A percentile compares a stretch with the other conserved stretches of the same genome.
Evolutionary conservation across 176 grass and related monocot genomes (phyloP).

Genomic region (Melocanna baccifera): DNA sequence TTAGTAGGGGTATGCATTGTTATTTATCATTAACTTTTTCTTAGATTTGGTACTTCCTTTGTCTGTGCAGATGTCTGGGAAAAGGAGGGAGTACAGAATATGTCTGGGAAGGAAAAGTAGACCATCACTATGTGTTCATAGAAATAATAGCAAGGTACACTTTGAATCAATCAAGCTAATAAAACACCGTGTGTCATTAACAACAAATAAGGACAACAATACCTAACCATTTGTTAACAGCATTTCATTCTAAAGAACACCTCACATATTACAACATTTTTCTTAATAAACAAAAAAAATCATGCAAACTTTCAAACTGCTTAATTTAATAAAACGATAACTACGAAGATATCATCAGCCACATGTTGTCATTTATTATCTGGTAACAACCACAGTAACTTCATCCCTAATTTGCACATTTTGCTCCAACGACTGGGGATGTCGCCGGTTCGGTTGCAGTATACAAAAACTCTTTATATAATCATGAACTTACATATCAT

Average conservation of each 20-base stretch:
- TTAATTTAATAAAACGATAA: neutral
- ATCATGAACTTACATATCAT: neutral
- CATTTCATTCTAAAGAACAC: neutral
- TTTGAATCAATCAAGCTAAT: neutral
- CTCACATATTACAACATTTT: neutral
- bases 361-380: slow-evolving; percentile 8
- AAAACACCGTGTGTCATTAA: neutral
- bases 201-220: neutral
- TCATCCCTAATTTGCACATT: neutral
- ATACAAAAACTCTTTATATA: neutral
- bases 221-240: neutral
- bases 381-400: neutral
- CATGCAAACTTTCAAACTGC: neutral
- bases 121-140: neutral
- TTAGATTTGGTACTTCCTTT: too few species aligned
- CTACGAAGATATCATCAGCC: neutral
- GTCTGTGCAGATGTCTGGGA: too few species aligned
- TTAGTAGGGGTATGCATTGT: too few species aligned
- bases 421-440: neutral
- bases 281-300: neutral
- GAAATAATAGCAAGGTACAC: neutral
- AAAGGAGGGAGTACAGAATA: neutral
- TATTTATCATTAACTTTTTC: too few species aligned
- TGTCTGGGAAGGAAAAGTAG: neutral
- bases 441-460: neutral